Base-by-base conservation (phyloP, 768 basidiomycete genomes). In the Auriscalpium microsporum region DNA sequence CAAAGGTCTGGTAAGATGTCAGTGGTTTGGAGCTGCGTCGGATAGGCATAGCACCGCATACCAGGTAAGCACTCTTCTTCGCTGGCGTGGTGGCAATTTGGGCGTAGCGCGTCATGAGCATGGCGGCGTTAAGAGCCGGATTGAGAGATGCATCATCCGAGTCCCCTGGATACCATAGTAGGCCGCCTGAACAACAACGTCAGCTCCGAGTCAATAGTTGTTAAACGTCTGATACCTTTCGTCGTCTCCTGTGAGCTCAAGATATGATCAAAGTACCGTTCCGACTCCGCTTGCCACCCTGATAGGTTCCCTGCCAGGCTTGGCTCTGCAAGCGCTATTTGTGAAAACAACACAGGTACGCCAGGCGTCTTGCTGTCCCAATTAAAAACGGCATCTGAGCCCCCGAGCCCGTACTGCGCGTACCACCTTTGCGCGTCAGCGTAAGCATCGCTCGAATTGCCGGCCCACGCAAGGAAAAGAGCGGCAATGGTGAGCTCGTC, bases 341-440 rank as follows among this genome's bases (percentile, higher is more conserved):
- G 90, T 1, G 86, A 78, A 56, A 86, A 88, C 8, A 95, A 70
- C 17, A 94, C 79, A 44, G 82, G 78, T 0, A 91, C 64, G 2
- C 84, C 94, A 1, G 90, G 86, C 1, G 79, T 81, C 67, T 90
- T 87, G 3, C 81, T 79, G 65, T 94, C 94, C 94, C 94, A 97
- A 66, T 94, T 94, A 70, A 93, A 88, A 6, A 87, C 82, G 2
- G 73, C 69, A 46, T 83, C 70, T 36, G 76, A 71, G 1, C 74
- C 73, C 2, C 69, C 67, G 0, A 94, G 73, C 21, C 74, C 67
- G 64, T 80, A 87, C 35, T 79, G 70, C 10, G 70, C 63, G 67
- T 83, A 92, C 64, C 80, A 81, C 8, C 71, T 66, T 64, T 81
- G 75, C 1, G 89, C 89, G 56, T 88, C 79, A 19, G 75, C 65